phyloP scores from a whole-genome alignment of 495 filamentous ascomycete species.

The Aspergillus funiculosus region DNA sequence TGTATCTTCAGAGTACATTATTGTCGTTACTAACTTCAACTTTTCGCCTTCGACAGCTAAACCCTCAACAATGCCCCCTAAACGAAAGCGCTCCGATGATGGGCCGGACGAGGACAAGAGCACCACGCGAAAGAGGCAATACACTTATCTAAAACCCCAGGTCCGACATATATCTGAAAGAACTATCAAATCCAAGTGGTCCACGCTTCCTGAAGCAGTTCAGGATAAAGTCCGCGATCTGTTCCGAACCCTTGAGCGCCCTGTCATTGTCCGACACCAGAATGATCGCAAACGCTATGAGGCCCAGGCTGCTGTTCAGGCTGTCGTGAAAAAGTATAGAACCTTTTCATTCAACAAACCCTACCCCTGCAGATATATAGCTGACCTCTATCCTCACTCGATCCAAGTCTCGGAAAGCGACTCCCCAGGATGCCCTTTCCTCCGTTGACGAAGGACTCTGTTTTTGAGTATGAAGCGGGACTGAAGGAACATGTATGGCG shows the following conservation, averaged over 20 bases:
- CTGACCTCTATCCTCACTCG: not conserved
- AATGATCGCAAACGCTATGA: slow-evolving; percentile 52
- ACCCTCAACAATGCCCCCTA: slow-evolving; percentile 29
- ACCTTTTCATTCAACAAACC: not conserved
- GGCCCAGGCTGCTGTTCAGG: slow-evolving; percentile 48
- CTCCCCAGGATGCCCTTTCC: slow-evolving; percentile 58
- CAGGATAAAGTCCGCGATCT: slow-evolving; percentile 49
- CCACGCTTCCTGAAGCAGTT: slow-evolving; percentile 44
- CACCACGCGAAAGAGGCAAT: slow-evolving; percentile 28
- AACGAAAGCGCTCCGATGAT: slow-evolving; percentile 32
- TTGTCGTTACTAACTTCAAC: not conserved
- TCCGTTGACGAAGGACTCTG: slow-evolving; percentile 47
- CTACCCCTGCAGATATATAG: not conserved
- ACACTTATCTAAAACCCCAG: slow-evolving; percentile 44
- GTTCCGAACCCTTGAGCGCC: slow-evolving; percentile 48
- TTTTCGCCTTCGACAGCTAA: not conserved
- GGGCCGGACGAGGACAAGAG: slow-evolving; percentile 20
- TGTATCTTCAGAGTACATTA: not conserved
- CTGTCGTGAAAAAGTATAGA: slow-evolving; percentile 42
- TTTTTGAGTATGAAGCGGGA: slow-evolving; percentile 57
- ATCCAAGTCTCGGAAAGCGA: slow-evolving; percentile 38
- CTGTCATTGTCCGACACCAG: slow-evolving; percentile 48
- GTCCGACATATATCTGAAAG: slow-evolving; percentile 49
- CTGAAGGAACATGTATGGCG: slow-evolving; percentile 50
- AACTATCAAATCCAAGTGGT: slow-evolving; percentile 55